phyloP scores from a whole-genome alignment of 2,329 filamentous ascomycete genomes.

The Colletotrichum tamarilloi region DNA sequence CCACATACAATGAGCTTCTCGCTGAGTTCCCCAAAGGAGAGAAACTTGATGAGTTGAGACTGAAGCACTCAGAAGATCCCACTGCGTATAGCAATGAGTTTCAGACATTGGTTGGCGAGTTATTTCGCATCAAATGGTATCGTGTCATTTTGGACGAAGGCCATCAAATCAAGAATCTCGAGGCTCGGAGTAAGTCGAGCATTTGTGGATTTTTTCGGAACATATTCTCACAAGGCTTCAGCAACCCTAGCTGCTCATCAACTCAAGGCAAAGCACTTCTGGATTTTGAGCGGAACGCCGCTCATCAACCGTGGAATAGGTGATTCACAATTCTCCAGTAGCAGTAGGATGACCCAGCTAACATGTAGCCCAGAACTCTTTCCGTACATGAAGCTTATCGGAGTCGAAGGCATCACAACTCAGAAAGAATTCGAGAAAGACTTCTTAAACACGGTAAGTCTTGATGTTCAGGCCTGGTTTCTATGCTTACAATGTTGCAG shows the following conservation, averaged over 20 bases:
- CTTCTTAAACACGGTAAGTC: conserved; percentile 37
- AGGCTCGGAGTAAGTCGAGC: conserved; percentile 43
- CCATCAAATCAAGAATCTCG: conserved; percentile 64
- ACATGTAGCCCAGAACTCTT: conserved; percentile 46
- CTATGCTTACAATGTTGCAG: not conserved
- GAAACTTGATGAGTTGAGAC: not conserved
- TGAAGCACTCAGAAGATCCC: not conserved
- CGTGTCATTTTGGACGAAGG: conserved; percentile 68
- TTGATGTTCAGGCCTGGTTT: not conserved
- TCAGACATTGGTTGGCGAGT: conserved; percentile 37
- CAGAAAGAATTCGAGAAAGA: conserved; percentile 23
- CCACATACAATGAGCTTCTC: not conserved
- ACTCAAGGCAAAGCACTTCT: conserved; percentile 45
- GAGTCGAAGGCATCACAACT: conserved; percentile 32
- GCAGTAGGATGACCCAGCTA: conserved; percentile 26
- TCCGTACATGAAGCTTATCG: conserved; percentile 47
- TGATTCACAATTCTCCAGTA: conserved; percentile 25
- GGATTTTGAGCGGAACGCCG: conserved; percentile 51
- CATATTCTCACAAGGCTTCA: conserved; percentile 33
- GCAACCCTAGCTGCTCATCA: conserved; percentile 3
- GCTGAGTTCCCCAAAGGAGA: conserved; percentile 22
- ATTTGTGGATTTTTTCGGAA: conserved; percentile 15
- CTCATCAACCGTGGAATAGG: conserved; percentile 46
- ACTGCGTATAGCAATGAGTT: conserved; percentile 43
- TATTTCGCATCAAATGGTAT: conserved; percentile 56